A percentile compares a stretch with the other conserved stretches of the same genome.
These are phyloP conservation scores for Phytophthora constricta DNA, from an alignment of 352 stramenopile species.

Conservation along the genomic window DNA sequence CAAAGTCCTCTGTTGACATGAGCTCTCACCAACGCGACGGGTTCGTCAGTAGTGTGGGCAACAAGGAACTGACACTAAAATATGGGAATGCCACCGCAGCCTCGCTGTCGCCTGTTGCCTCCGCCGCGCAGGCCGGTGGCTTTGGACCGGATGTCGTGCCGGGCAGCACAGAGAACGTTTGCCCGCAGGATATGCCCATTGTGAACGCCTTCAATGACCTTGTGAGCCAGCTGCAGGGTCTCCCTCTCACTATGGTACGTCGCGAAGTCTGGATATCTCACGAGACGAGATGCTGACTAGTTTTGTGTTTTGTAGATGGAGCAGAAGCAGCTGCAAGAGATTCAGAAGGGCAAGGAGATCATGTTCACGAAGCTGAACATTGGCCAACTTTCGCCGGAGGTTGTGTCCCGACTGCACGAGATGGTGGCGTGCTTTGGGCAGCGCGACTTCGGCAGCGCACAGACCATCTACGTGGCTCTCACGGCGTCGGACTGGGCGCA, in stretches of 20 bases:
- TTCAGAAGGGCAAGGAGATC: conserved; percentile 86
- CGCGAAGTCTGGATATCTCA: background rate
- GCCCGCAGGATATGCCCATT: conserved; percentile 77
- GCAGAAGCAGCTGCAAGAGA: conserved; percentile 88
- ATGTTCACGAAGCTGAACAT: conserved; percentile 91
- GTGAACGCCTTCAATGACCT: conserved; percentile 85
- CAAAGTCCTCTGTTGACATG: conserved; percentile 85
- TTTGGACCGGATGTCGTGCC: conserved; percentile 58
- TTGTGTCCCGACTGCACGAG: conserved; percentile 80
- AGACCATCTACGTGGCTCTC: conserved; percentile 90
- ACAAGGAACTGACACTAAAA: conserved; percentile 88
- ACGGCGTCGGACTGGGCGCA: conserved; percentile 95
- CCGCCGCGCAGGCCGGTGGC: conserved; percentile 39
- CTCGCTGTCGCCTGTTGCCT: conserved; percentile 60
- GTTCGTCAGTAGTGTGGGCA: conserved; percentile 85
- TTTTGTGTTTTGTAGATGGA: conserved; percentile 65
- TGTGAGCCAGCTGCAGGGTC: conserved; percentile 68
- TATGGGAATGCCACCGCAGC: conserved; percentile 81
- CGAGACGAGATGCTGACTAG: conserved; percentile 4
- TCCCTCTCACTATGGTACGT: conserved; percentile 86
- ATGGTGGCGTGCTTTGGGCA: conserved; percentile 82
- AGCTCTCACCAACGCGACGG: conserved; percentile 82
- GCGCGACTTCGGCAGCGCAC: conserved; percentile 78
- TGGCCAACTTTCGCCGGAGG: conserved; percentile 68
- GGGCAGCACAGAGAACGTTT: conserved; percentile 79